Base-by-base conservation (phyloP, 805 yeast species). In the Saturnispora mendoncae region DNA sequence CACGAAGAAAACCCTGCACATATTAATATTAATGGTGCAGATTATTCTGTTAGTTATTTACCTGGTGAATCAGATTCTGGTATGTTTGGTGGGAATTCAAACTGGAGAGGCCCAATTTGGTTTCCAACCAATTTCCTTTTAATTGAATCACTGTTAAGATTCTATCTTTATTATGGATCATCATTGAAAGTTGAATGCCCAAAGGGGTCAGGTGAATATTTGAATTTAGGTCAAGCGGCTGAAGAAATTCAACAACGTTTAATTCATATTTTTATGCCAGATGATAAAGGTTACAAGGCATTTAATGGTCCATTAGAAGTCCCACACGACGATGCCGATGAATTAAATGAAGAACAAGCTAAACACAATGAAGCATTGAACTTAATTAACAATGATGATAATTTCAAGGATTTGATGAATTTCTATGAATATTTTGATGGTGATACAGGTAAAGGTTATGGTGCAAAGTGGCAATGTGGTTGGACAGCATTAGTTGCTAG, bases 81-180 rank as follows among this genome's bases (percentile, higher is more conserved):
- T 4, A 74, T 88, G 75, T 87, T 87, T 70, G 97, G 97, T 38
- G 97, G 97, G 45, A 87, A 87, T 60, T 86, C 95, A 18, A 87
- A 87, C 62, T 87, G 97, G 97, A 73, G 97, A 60, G 97, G 97
- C 2, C 96, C 97, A 13, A 86, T 87, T 51, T 87, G 97, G 97
- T 86, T 87, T 69, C 95, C 97, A 17, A 84, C 84, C 10, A 87
- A 82, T 54, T 87, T 87, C 60, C 66, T 87, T 46, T 65, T 87
- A 30, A 84, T 87, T 44, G 97, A 87, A 65, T 77, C 95, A 0
- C 67, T 87, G 51, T 92, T 87, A 62, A 71, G 95, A 52, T 85
- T 85, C 60, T 85, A 80, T 60, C 66, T 87, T 54, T 87, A 86
- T 66, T 87, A 86, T 58, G 97, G 97, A 10, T 78, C 88, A 21